phyloP scores from a whole-genome alignment of 192 early-diverging fungal species.

The Entomortierella beljakovae region DNA sequence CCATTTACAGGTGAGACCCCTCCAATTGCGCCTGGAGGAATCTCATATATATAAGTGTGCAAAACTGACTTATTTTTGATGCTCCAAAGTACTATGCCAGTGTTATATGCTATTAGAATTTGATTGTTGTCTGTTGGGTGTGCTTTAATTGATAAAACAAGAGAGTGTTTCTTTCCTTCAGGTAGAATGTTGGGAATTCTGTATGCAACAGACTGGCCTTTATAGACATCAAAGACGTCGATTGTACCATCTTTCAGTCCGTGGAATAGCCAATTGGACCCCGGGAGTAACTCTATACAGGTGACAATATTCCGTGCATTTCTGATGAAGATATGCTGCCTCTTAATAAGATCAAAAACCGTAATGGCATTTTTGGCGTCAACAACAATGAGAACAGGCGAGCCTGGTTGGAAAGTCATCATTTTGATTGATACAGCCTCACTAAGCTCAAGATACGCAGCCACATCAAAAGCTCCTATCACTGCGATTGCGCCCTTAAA shows the following conservation, averaged over 20 bases:
- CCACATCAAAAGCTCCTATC: conserved; percentile 54
- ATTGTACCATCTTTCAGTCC: conserved; percentile 61
- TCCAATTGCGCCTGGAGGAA: conserved; percentile 37
- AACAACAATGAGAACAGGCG: conserved; percentile 59
- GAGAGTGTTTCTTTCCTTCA: conserved; percentile 40
- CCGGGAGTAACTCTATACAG: conserved; percentile 54
- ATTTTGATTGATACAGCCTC: conserved; percentile 56
- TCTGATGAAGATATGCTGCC: conserved; percentile 43
- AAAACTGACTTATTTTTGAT: conserved; percentile 53
- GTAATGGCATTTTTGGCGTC: conserved; percentile 58
- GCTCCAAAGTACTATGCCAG: conserved; percentile 63
- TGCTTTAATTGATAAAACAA: conserved; percentile 60
- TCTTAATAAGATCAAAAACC: conserved; percentile 64
- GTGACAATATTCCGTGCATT: conserved; percentile 58
- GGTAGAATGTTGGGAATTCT: conserved; percentile 58
- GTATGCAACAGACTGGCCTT: conserved; percentile 51
- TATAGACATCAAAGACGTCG: conserved; percentile 60
- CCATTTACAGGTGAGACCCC: conserved; percentile 10
- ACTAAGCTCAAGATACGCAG: conserved; percentile 37
- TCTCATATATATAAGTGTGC: conserved; percentile 42
- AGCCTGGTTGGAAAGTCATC: conserved; percentile 64
- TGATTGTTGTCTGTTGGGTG: conserved; percentile 64
- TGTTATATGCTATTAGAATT: conserved; percentile 65
- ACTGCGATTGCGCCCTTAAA: conserved; percentile 57
- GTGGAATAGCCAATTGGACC: conserved; percentile 65